Conservation (phyloP, 2,329 filamentous ascomycete species). For the Fusarium pilosicola region DNA sequence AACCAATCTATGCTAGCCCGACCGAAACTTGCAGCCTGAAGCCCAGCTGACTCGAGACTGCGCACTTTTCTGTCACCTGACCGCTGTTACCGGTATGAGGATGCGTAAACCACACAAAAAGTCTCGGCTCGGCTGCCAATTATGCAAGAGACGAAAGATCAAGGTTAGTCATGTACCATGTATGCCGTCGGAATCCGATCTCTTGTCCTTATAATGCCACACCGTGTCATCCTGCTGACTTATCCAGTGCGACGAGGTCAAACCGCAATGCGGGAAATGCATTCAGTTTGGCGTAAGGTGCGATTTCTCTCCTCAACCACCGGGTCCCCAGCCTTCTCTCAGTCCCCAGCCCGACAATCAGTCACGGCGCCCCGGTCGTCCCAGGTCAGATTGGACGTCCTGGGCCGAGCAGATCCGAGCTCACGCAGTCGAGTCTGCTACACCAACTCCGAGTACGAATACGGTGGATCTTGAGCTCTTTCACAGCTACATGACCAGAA, state of each 20-base stretch:
- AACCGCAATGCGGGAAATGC: not conserved
- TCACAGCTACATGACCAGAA: not conserved
- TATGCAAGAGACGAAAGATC: not conserved
- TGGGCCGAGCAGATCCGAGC: not conserved
- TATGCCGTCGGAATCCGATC: too few relatives aligned
- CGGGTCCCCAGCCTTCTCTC: not conserved
- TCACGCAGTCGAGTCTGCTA: not conserved
- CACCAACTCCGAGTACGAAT: not conserved
- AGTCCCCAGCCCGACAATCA: not conserved
- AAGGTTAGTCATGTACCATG: not conserved
- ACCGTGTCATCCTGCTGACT: not conserved
- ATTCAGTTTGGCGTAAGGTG: not conserved
- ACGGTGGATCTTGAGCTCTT: not conserved
- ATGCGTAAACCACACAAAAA: not conserved
- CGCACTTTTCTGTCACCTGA: rapidly evolving
- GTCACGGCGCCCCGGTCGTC: not conserved
- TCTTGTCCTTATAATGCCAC: too few relatives aligned
- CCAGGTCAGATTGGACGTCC: not conserved
- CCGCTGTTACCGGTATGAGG: rapidly evolving
- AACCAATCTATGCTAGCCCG: not conserved
- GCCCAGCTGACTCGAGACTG: not conserved
- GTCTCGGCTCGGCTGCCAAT: not conserved
- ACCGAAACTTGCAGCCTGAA: not conserved
- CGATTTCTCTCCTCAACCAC: not conserved
- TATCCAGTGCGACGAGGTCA: not conserved